These are phyloP conservation scores for Phlegmacium glaucopus DNA, from an alignment of 768 basidiomycete genomes.

Conservation along the genomic window DNA sequence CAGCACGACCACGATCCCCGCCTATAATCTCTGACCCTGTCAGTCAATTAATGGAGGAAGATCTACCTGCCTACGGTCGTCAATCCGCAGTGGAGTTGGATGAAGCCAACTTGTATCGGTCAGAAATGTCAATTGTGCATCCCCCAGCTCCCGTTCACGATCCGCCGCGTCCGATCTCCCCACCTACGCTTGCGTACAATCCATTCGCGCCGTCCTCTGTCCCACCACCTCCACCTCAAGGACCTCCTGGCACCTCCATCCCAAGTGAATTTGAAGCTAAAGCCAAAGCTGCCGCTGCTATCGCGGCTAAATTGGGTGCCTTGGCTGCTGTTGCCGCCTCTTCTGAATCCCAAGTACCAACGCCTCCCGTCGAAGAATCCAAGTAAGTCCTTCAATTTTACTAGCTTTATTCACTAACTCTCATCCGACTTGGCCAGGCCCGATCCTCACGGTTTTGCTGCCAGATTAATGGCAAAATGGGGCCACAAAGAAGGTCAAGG, in stretches of 20 bases:
- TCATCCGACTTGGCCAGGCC: slow-evolving; percentile 27
- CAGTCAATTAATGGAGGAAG: slow-evolving; percentile 31
- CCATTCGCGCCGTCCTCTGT: slow-evolving; percentile 65
- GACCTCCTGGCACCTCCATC: slow-evolving; percentile 32
- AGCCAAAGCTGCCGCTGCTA: slow-evolving; percentile 75
- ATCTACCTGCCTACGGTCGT: slow-evolving; percentile 36
- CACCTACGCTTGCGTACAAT: slow-evolving; percentile 60
- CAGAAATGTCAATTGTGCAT: neutral
- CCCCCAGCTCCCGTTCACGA: slow-evolving; percentile 17
- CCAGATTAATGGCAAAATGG: slow-evolving; percentile 93
- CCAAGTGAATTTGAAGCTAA: slow-evolving; percentile 55
- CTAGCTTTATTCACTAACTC: neutral
- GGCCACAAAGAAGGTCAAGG: slow-evolving; percentile 95
- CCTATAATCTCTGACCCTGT: slow-evolving; percentile 15
- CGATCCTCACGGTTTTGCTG: slow-evolving; percentile 75
- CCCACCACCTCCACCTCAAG: slow-evolving; percentile 56
- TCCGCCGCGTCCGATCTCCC: slow-evolving; percentile 38
- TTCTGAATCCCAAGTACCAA: slow-evolving; percentile 25
- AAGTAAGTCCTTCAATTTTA: slow-evolving; percentile 19
- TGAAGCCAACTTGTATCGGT: neutral
- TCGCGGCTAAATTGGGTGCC: slow-evolving; percentile 72
- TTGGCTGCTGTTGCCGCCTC: slow-evolving; percentile 37
- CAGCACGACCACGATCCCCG: slow-evolving; percentile 27
- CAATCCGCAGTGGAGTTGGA: neutral
- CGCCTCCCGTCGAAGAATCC: slow-evolving; percentile 30